These are phyloP conservation scores for Iodosphaeria phyllophila DNA, from an alignment of 2,329 filamentous ascomycete species.

Conservation along the genomic window DNA sequence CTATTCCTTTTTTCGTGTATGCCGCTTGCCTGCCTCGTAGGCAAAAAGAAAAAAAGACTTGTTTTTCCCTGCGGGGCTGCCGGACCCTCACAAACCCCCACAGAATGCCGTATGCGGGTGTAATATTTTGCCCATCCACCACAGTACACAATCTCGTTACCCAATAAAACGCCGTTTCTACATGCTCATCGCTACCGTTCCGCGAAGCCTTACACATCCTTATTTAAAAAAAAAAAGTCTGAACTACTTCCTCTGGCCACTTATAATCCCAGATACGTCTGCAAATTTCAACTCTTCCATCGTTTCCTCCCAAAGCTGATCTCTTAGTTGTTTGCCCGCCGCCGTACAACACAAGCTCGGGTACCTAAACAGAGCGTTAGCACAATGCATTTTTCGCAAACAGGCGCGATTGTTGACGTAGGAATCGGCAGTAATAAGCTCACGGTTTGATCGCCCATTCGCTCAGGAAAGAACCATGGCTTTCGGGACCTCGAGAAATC, in stretches of 20 bases:
- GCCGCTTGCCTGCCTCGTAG: too few species aligned
- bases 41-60: too few species aligned
- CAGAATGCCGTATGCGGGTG: too few species aligned
- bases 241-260: slow-evolving; percentile 5
- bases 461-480: slow-evolving; percentile 2
- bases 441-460: slow-evolving; percentile 4
- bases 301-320: slow-evolving; percentile 12
- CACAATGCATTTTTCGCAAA: neutral
- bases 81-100: too few species aligned
- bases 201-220: too few species aligned
- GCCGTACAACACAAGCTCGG: slow-evolving; percentile 8
- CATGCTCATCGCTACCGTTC: too few species aligned
- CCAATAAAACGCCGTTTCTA: too few species aligned
- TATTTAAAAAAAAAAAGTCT: too few species aligned
- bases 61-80: too few species aligned
- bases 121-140: too few species aligned
- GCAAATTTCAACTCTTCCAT: slow-evolving; percentile 11
- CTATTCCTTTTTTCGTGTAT: too few species aligned
- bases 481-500: slow-evolving; percentile 1
- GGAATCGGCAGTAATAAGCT: neutral
- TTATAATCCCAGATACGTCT: slow-evolving; percentile 7
- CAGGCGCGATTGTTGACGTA: neutral
- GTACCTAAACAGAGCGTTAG: slow-evolving; percentile 6
- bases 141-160: too few species aligned
- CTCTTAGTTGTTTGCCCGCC: slow-evolving; percentile 5